Base-by-base conservation (phyloP, 1,284 basidiomycete species). In the Fomitopsis betulina region DNA sequence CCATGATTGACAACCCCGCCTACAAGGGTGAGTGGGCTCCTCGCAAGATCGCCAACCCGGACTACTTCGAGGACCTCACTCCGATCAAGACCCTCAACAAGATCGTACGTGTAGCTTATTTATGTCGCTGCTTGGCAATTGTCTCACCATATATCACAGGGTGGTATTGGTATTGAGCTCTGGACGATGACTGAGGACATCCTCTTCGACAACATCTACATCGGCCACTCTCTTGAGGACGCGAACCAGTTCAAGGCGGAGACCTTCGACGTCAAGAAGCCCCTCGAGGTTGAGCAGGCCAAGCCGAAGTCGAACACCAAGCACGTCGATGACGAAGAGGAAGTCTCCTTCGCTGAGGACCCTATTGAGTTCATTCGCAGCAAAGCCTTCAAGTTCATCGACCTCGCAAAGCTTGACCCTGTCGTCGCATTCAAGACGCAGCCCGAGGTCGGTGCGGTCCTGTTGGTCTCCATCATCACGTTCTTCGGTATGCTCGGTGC, bases 101-200 rank as follows among this genome's bases (percentile, higher is more conserved):
- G 73, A 93, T 96, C 70, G 89, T 89, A 62, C 62, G 86, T 76
- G 45, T 58, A 21, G 57, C n/a, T 57, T 25, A 59, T 66, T 55
- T 1, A n/a, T n/a, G n/a, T n/a, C 25, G 5, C 25, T 43, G 27
- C 2, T 8, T 47, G 23, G 13, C 35, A 10, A 10, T 8, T 23
- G 7, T 47, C 45, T 63, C 54, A 62, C 2, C 58, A 35, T 9
- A 7, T 52, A 0, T 23, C 54, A 47, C 33, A 90, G 84, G 93
- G 91, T 64, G 96, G 94, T 77, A 84, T 98, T 64, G 95, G 95
- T 72, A 95, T 98, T 62, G 95, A 98, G 76, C 86, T 98, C 68
- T 98, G 95, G 95, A 96, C 94, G 58, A 98, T 98, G 96, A 96
- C 94, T 52, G 94, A 97, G 76, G 92, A 96, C 72, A 97, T 97